A percentile compares a stretch with the other conserved stretches of the same genome.
These are phyloP conservation scores for Lecanicillium sp. DNA, from an alignment of 2,329 filamentous ascomycete genomes.

Conservation along the genomic window DNA sequence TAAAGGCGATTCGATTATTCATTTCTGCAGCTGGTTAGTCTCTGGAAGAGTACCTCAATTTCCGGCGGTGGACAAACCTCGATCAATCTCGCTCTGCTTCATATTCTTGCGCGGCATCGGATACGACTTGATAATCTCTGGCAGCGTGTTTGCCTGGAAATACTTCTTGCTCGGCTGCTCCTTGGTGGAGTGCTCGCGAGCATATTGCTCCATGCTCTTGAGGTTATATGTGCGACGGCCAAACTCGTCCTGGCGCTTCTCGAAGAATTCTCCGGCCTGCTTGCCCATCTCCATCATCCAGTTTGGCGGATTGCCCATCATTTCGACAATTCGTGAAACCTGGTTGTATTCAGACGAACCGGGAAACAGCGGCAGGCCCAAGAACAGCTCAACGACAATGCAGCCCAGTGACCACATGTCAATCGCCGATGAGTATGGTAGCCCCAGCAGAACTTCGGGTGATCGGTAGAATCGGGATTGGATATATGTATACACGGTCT, in stretches of 20 bases:
- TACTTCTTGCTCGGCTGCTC: slow-evolving; percentile 99
- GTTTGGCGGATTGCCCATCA: slow-evolving; percentile 90
- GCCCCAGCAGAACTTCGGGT: slow-evolving; percentile 86
- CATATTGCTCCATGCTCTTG: slow-evolving; percentile 98
- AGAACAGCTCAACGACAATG: slow-evolving; percentile 95
- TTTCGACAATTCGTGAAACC: slow-evolving; percentile 92
- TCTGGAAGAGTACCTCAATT: neutral
- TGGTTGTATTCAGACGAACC: slow-evolving; percentile 99
- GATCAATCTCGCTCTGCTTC: slow-evolving; percentile 92
- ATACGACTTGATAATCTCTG: slow-evolving; percentile 96
- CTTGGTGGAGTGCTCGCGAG: slow-evolving; percentile 88
- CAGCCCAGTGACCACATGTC: slow-evolving; percentile 99
- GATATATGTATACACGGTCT: slow-evolving; percentile 98
- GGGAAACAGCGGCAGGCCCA: slow-evolving; percentile 88
- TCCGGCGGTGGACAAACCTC: slow-evolving; percentile 53
- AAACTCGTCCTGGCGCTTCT: slow-evolving; percentile 86
- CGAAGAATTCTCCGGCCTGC: slow-evolving; percentile 94
- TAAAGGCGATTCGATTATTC: slow-evolving; percentile 95
- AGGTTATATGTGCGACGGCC: slow-evolving; percentile 84
- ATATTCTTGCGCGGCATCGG: slow-evolving; percentile 99
- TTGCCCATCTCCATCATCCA: slow-evolving; percentile 99
- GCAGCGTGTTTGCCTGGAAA: slow-evolving; percentile 87
- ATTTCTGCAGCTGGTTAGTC: slow-evolving; percentile 60
- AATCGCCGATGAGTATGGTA: slow-evolving; percentile 96
- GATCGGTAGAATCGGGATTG: slow-evolving; percentile 97